Conservation (phyloP, 805 yeast species). For the Ogataea polymorpha region DNA sequence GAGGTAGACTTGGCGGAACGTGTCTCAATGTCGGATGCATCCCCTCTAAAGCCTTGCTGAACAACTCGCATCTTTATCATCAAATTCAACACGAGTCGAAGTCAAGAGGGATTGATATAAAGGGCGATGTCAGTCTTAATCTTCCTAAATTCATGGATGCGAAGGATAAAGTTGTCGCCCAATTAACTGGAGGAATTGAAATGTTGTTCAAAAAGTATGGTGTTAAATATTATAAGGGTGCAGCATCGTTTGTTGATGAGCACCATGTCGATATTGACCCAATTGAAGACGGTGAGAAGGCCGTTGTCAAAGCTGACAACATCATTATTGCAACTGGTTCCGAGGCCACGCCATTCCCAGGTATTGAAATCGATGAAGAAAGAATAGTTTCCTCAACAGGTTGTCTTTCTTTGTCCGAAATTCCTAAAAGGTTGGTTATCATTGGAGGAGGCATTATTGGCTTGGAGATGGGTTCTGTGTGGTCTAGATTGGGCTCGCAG, state of each 20-base stretch:
- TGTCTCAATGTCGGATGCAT: conserved; percentile 99
- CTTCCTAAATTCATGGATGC: conserved; percentile 81
- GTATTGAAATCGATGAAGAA: conserved; percentile 93
- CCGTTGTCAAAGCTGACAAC: conserved; percentile 74
- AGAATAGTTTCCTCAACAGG: conserved; percentile 97
- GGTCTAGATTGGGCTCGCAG: conserved; percentile 91
- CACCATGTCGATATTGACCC: conserved; percentile 77
- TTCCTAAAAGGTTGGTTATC: conserved; percentile 88
- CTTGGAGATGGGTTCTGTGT: conserved; percentile 98
- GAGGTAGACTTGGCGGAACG: conserved; percentile 97
- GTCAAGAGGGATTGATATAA: conserved; percentile 85
- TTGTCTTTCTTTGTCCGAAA: conserved; percentile 74
- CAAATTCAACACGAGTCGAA: conserved; percentile 81
- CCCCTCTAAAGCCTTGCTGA: conserved; percentile 92
- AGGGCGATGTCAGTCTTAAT: conserved; percentile 67
- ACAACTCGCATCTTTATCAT: conserved; percentile 93
- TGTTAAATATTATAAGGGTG: conserved; percentile 91
- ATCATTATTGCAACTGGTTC: conserved; percentile 97
- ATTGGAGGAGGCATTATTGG: conserved; percentile 99
- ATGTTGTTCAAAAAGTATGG: conserved; percentile 93
- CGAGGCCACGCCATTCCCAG: conserved; percentile 98
- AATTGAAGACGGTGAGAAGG: conserved; percentile 77
- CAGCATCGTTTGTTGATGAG: conserved; percentile 83
- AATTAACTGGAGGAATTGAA: conserved; percentile 92
- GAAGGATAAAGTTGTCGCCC: conserved; percentile 85